Evolutionary conservation across 2,329 filamentous ascomycete genomes (phyloP), one percentile per base, ranked within the genome.

Genomic region (Malbranchea zuffiana): DNA sequence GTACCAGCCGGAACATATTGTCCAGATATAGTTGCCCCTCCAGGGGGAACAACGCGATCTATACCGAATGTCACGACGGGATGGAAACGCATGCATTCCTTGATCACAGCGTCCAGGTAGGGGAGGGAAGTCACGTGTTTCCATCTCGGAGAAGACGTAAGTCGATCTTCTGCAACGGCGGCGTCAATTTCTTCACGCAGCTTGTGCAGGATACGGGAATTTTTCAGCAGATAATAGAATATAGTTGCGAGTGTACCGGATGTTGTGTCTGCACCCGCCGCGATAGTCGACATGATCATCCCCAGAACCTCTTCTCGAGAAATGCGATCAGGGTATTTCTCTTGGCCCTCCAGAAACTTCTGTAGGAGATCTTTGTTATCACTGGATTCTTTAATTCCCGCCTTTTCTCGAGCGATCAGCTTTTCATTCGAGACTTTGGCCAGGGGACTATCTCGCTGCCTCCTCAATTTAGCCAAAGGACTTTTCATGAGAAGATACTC

Each of bases 231-330:
- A 55, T 76, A 78, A 59, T 87, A 87, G 50, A 88, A 82, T 0
- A 86, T 71, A 5, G 76, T 69, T 4, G 73, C 72, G 0, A 87
- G 67, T 5, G 72, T 75, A 51, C 87, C 87, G 24, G 80, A 82
- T 0, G 82, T 88, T 0, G 82, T 88, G 57, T 90, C 83, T 2
- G 74, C 80, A 3, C 82, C 82, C 0, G 83, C 83, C n/a, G n/a
- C n/a, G n/a, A n/a, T n/a, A n/a, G n/a, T n/a, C n/a, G n/a, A n/a
- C n/a, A 82, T 56, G n/a, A n/a, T n/a, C n/a, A n/a, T n/a, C n/a
- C n/a, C n/a, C n/a, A n/a, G n/a, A n/a, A n/a, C n/a, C n/a, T n/a
- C n/a, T n/a, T n/a, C n/a, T n/a, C n/a, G n/a, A n/a, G n/a, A n/a
- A n/a, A n/a, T n/a, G n/a, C n/a, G n/a, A n/a, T n/a, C n/a, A n/a